Evolutionary conservation across 805 yeast genomes (phyloP).

Genomic region (Teunomyces stri): DNA sequence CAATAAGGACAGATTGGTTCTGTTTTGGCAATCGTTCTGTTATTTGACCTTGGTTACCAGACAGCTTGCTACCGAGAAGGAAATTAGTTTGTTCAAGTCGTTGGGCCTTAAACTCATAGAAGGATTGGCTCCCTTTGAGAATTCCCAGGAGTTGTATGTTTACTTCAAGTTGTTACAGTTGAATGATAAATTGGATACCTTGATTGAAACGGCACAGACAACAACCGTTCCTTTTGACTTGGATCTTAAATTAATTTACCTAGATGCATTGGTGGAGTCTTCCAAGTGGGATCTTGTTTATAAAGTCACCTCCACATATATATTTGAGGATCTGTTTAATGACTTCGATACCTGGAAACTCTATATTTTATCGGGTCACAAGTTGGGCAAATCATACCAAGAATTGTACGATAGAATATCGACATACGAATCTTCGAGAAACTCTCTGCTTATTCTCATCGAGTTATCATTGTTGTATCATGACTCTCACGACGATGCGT

Average conservation of each 20-base stretch:
- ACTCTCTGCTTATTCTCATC: constrained; percentile 53
- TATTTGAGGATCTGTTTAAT: constrained; percentile 50
- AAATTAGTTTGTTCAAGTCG: constrained; percentile 51
- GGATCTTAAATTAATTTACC: constrained; percentile 56
- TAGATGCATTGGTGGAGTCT: constrained; percentile 44
- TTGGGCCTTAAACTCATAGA: constrained; percentile 60
- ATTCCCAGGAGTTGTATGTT: constrained; percentile 67
- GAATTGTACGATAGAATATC: constrained; percentile 25
- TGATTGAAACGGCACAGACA: not conserved
- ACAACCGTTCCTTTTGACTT: constrained; percentile 40
- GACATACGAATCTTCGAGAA: constrained; percentile 45
- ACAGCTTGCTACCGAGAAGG: constrained; percentile 40
- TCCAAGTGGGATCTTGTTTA: constrained; percentile 46
- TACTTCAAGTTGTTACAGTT: constrained; percentile 48
- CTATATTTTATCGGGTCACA: constrained; percentile 44
- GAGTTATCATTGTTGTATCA: constrained; percentile 37
- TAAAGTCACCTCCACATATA: constrained; percentile 35
- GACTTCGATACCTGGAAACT: constrained; percentile 77
- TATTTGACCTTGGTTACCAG: constrained; percentile 41
- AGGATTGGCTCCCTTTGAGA: constrained; percentile 45
- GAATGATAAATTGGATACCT: constrained; percentile 1
- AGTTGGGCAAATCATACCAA: constrained; percentile 32
- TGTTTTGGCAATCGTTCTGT: constrained; percentile 57
- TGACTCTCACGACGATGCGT: constrained; percentile 22
- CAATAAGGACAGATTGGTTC: constrained; percentile 27